Base-by-base conservation (phyloP, 345 rosid species). In the Schrenkiella parvula region DNA sequence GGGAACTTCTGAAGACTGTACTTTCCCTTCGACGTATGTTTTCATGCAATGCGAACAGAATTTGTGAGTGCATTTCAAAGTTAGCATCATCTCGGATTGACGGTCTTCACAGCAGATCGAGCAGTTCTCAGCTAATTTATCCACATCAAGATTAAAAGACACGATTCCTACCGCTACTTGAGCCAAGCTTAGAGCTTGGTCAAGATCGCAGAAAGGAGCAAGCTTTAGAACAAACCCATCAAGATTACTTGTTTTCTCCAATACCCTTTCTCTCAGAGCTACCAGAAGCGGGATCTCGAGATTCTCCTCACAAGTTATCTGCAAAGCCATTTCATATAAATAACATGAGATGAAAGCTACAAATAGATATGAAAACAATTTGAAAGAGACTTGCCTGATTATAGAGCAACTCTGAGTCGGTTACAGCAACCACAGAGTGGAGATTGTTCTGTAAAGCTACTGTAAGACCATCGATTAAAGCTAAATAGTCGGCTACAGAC, bases 31-130 rank as follows among this genome's bases (percentile, higher is more conserved):
- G 3, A 83, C 88, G 64, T 87, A 89, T 25, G 90, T 89, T 82
- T 80, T 87, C 99, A 95, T 84, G 75, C 99, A 95, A 61, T 84
- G 96, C 15, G 99, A 91, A 71, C 99, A 95, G 84, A 91, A 95
- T 65, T 82, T 88, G 86, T 95, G 95, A 50, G 86, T 85, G 75
- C 99, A 95, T 74, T 89, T 87, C 87, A 95, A 47, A 17, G 80
- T 76, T 13, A 89, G 68, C 90, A 87, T 91, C 99, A 95, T 95
- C 18, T 83, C 71, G 3, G 80, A 64, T n/a, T 81, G 83, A 75
- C 82, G 93, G 75, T 88, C 96, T 83, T 91, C 96, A 17, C 95
- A 87, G 81, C 99, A 95, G 64, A 95, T 87, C 23, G 92, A 82
- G 72, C 96, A 95, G 76, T 76, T 86, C 74, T 88, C 91, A 8